Evolutionary conservation across 2,329 filamentous ascomycete species (phyloP).

Genomic region (Didymella pomorum): DNA sequence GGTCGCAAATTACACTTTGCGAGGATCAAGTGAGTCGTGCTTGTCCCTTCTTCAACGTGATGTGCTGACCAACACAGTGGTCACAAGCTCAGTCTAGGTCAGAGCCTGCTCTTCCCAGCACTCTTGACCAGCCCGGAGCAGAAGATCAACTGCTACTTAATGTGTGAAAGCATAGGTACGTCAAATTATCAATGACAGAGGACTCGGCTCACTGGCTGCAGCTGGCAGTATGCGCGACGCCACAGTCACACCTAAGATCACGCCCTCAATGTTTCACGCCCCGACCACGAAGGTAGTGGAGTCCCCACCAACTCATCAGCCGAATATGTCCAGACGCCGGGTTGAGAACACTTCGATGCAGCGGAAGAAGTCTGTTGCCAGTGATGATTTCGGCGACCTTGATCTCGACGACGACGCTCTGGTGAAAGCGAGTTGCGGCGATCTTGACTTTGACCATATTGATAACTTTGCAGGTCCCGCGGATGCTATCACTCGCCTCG

Average conservation of each 20-base stretch:
- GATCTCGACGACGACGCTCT: constrained; percentile 63
- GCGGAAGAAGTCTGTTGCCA: constrained; percentile 24
- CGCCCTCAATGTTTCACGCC: constrained; percentile 54
- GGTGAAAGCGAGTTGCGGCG: constrained; percentile 51
- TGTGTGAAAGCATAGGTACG: constrained; percentile 83
- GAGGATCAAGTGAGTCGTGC: constrained; percentile 59
- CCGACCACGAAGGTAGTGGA: constrained; percentile 21
- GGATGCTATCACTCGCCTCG: constrained; percentile 28
- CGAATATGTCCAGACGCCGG: constrained; percentile 45
- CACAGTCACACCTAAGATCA: constrained; percentile 60
- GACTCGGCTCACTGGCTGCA: constrained; percentile 37
- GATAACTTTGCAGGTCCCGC: constrained; percentile 57
- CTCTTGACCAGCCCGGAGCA: constrained; percentile 64
- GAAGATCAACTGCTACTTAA: constrained; percentile 71
- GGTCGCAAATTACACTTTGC: constrained; percentile 74
- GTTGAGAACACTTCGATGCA: constrained; percentile 23
- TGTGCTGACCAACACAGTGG: constrained; percentile 61
- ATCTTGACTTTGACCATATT: constrained; percentile 59
- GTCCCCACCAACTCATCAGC: constrained; percentile 25
- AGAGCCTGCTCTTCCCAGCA: constrained; percentile 68
- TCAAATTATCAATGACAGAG: not conserved
- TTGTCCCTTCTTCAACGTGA: not conserved
- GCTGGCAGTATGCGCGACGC: constrained; percentile 66
- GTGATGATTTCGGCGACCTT: constrained; percentile 63
- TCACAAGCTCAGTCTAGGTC: constrained; percentile 68